Conservation (phyloP, 352 stramenopile species). For the Lagenidium sp. region DNA sequence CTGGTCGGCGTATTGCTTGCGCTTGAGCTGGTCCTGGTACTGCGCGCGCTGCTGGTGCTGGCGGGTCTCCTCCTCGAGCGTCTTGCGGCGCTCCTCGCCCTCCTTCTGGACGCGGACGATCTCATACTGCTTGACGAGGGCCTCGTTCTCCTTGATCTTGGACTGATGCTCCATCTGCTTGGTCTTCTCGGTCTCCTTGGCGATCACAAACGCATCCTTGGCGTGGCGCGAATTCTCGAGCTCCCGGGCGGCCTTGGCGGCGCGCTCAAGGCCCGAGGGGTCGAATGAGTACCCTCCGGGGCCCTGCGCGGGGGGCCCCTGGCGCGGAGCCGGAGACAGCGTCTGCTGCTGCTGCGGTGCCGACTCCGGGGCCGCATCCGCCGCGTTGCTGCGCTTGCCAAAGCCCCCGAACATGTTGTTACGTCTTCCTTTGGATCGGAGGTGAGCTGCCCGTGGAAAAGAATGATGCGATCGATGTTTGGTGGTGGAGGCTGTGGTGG, state of each 20-base stretch:
- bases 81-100: constrained; percentile 95
- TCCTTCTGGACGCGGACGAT: constrained; percentile 95
- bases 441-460: no score
- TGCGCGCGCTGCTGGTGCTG: constrained; percentile 95
- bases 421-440: no score
- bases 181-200: constrained; percentile 93
- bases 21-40: constrained; percentile 98
- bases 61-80: constrained; percentile 95
- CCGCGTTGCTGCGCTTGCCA: constrained; percentile 26
- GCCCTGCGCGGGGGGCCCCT: constrained; percentile 17
- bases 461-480: no score
- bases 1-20: constrained; percentile 97
- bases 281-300: constrained; percentile 89
- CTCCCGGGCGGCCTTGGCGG: constrained; percentile 96
- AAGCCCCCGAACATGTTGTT: constrained; percentile 64
- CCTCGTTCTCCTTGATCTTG: constrained; percentile 89
- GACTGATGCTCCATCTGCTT: constrained; percentile 92
- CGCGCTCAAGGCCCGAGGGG: constrained; percentile 94
- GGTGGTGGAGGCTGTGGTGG: no score
- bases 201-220: constrained; percentile 92
- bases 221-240: constrained; percentile 93
- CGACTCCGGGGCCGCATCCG: constrained; percentile 15
- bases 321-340: constrained; percentile 26
- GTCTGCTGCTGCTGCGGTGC: constrained; percentile 12
- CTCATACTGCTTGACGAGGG: constrained; percentile 91